Conservation (phyloP, 1,284 basidiomycete genomes). For the Cryptococcus neoformans region DNA sequence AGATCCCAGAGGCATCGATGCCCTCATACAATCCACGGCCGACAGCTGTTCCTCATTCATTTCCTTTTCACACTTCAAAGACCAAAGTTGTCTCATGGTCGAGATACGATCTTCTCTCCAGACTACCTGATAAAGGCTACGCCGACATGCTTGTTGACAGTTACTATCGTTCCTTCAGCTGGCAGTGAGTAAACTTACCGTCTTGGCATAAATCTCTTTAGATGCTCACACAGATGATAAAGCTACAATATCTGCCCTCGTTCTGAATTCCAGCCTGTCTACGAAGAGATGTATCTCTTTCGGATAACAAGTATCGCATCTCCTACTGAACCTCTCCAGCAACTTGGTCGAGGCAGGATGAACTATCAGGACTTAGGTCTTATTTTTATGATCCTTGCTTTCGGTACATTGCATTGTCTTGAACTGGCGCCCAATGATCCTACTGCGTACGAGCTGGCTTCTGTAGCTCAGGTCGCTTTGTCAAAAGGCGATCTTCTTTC, state of each 20-base stretch:
- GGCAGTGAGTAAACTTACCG: conserved; percentile 22
- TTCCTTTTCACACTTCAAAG: conserved; percentile 11
- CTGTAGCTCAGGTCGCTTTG: conserved; percentile 30
- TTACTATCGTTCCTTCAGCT: conserved; percentile 31
- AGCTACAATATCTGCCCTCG: too few species aligned
- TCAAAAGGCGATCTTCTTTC: conserved; percentile 37
- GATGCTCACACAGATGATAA: too few species aligned
- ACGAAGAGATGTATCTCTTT: too few species aligned
- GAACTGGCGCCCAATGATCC: conserved; percentile 38
- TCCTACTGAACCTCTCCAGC: too few species aligned
- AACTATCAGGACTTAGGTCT: conserved; percentile 34
- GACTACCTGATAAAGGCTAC: conserved; percentile 26
- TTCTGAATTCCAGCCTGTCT: too few species aligned
- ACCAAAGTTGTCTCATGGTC: neutral
- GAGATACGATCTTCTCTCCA: conserved; percentile 9
- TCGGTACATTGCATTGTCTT: conserved; percentile 38
- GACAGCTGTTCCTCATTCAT: neutral
- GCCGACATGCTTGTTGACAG: conserved; percentile 27
- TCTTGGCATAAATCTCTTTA: too few species aligned
- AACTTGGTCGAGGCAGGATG: neutral
- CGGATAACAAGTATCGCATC: too few species aligned
- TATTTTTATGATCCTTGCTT: conserved; percentile 36
- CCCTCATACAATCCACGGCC: too few species aligned
- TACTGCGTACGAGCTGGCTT: conserved; percentile 29
- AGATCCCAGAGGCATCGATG: neutral